Evolutionary conservation across 495 filamentous ascomycete species (phyloP), one percentile per base, ranked within the genome.

Genomic region (Pyrenula aspistea): DNA sequence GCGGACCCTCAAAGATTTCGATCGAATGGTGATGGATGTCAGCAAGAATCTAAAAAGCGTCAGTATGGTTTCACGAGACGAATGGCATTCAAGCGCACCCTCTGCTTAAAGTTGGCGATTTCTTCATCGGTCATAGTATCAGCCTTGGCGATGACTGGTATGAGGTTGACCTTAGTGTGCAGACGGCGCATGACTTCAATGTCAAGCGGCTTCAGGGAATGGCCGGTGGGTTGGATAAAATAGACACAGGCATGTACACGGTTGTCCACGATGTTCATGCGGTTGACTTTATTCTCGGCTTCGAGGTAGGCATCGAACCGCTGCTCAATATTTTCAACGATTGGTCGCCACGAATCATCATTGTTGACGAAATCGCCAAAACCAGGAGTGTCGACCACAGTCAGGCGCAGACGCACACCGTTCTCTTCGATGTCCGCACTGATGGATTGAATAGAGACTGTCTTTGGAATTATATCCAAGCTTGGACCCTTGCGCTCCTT

Each of bases 361-460:
- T 98, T 98, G 84, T 98, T 97, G 61, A 98, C 94, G 67, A 97
- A 97, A 74, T 98, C 93, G 63, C 93, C 93, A 68, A 97, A 98
- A 59, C 93, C 93, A 12, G 93, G 93, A 21, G 93, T 98, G 68
- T 98, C 93, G 59, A 98, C 91, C 48, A 98, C 94, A 21, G 91
- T 98, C 68, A 98, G 73, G 53, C 93, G 91, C 61, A 98, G 87
- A 68, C 93, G 94, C 56, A 98, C 93, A 58, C 93, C 93, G 62
- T 96, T 96, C 78, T 98, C 93, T 72, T 98, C 93, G 60, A 98
- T 97, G 64, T 98, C 93, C 61, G 93, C 91, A 68, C 90, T 96
- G 74, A 95, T 97, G 51, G 93, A 95, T 74, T 97, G 91, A 68
- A 98, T 97, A 51, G 90, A 87, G 59, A 98, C 93, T 48, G 93